phyloP scores from a whole-genome alignment of 192 early-diverging fungal species.

The Dissophora ornata region DNA sequence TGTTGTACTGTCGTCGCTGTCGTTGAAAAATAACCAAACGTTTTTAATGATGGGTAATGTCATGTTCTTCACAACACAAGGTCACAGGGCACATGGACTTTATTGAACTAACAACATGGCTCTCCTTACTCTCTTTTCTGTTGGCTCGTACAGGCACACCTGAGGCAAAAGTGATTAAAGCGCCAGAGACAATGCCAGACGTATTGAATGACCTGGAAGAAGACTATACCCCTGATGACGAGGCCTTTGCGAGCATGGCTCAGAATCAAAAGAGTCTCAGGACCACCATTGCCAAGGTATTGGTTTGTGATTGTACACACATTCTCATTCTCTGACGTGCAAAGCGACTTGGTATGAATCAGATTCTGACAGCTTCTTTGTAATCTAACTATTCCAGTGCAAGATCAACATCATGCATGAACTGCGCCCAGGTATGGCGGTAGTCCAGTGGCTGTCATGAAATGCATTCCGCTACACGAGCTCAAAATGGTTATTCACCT shows the following conservation, averaged over 20 bases:
- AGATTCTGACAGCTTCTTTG: not conserved
- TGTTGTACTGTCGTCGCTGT: constrained; percentile 33
- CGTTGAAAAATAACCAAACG: constrained; percentile 50
- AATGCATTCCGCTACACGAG: too few relatives aligned
- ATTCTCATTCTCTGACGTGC: too few relatives aligned
- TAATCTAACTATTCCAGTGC: constrained; percentile 50
- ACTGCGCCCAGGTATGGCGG: constrained; percentile 52
- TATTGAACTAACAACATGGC: too few relatives aligned
- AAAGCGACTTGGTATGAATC: too few relatives aligned
- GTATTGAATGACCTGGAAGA: constrained; percentile 68
- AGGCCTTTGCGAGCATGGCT: constrained; percentile 53
- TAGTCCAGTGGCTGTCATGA: too few relatives aligned
- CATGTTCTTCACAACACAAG: too few relatives aligned
- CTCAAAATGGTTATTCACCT: too few relatives aligned
- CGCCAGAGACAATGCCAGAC: constrained; percentile 61
- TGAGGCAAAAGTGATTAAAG: constrained; percentile 65
- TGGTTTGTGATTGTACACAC: not conserved
- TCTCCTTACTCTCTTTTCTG: too few relatives aligned
- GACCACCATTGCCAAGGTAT: constrained; percentile 59
- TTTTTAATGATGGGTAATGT: constrained; percentile 54
- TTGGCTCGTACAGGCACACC: constrained; percentile 63
- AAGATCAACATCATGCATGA: constrained; percentile 64
- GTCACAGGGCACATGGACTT: too few relatives aligned
- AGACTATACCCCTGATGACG: constrained; percentile 63
- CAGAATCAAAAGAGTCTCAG: constrained; percentile 58